These are phyloP conservation scores for Cinnamomum micranthum DNA, from an alignment of 164 flowering plant species.

Conservation along the genomic window DNA sequence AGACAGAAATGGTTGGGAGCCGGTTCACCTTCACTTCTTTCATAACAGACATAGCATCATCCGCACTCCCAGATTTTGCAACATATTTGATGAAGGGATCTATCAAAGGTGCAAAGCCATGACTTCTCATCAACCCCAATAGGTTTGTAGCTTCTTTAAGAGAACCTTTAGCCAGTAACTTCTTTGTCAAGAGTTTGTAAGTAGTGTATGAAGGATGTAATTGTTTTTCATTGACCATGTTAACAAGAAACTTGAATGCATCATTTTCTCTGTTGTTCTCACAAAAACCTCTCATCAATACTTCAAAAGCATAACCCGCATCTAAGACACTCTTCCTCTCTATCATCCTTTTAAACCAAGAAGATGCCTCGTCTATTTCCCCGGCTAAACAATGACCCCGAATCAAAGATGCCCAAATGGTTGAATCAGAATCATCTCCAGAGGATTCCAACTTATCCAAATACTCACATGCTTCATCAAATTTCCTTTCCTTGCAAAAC, in stretches of 20 bases:
- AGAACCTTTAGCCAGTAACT: conserved; percentile 41
- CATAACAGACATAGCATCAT: conserved; percentile 53
- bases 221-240: conserved; percentile 34
- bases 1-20: conserved; percentile 53
- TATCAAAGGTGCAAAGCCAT: conserved; percentile 68
- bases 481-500: conserved; percentile 36
- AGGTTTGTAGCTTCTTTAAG: conserved; percentile 55
- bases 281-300: conserved; percentile 49
- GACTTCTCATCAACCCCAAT: conserved; percentile 54
- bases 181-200: conserved; percentile 45
- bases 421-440: conserved; percentile 23
- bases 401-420: conserved; percentile 46
- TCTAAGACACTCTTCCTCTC: conserved; percentile 29
- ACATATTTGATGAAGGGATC: conserved; percentile 52
- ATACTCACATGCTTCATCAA: conserved; percentile 41
- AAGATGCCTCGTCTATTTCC: conserved; percentile 48
- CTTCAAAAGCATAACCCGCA: conserved; percentile 48
- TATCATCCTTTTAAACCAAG: conserved; percentile 43
- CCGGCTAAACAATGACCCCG: conserved; percentile 55
- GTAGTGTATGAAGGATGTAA: conserved; percentile 53
- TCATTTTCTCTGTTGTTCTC: conserved; percentile 36
- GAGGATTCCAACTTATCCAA: conserved; percentile 32
- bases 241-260: conserved; percentile 42
- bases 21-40: conserved; percentile 54
- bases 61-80: conserved; percentile 55